Evolutionary conservation across 257 asterid species (phyloP).

Genomic region (Rauvolfia tetraphylla): DNA sequence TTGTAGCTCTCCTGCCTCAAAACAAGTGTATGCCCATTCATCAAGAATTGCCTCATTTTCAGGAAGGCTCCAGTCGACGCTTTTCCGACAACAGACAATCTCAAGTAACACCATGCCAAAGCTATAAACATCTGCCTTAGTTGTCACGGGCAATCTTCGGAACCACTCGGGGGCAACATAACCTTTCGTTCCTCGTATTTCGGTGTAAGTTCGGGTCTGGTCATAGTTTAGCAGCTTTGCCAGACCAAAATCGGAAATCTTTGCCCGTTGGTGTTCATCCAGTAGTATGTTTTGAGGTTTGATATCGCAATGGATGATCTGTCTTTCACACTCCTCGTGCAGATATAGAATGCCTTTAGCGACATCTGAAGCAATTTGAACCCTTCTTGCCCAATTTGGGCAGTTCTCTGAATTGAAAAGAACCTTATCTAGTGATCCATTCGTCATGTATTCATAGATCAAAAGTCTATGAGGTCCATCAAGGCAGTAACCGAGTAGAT

Average conservation of each 20-base stretch:
- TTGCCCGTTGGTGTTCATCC: slow-evolving; percentile 15
- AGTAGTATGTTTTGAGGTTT: slow-evolving; percentile 12
- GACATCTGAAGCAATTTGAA: not conserved
- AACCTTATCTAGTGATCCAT: slow-evolving; percentile 23
- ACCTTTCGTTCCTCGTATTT: slow-evolving; percentile 31
- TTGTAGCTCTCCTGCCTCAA: not conserved
- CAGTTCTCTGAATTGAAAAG: not conserved
- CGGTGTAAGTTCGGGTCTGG: slow-evolving; percentile 8
- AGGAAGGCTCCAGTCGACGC: slow-evolving; percentile 10
- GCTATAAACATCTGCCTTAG: slow-evolving; percentile 24
- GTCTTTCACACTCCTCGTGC: slow-evolving; percentile 18
- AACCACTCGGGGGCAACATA: slow-evolving; percentile 27
- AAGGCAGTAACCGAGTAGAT: slow-evolving; percentile 20
- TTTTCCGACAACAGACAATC: slow-evolving; percentile 23
- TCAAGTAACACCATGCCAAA: slow-evolving; percentile 23
- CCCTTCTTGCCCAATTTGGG: not conserved
- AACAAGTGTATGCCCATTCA: slow-evolving; percentile 13
- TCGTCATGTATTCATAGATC: slow-evolving; percentile 19
- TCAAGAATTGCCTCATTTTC: slow-evolving; percentile 1
- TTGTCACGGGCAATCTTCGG: slow-evolving; percentile 8
- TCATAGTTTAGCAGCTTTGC: slow-evolving; percentile 16
- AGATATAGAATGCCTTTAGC: slow-evolving; percentile 11
- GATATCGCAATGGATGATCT: slow-evolving; percentile 24
- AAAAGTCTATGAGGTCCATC: slow-evolving; percentile 22
- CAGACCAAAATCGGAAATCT: slow-evolving; percentile 25